Evolutionary conservation across 441 rosid species (phyloP).

Genomic region (Geranium incanum): DNA sequence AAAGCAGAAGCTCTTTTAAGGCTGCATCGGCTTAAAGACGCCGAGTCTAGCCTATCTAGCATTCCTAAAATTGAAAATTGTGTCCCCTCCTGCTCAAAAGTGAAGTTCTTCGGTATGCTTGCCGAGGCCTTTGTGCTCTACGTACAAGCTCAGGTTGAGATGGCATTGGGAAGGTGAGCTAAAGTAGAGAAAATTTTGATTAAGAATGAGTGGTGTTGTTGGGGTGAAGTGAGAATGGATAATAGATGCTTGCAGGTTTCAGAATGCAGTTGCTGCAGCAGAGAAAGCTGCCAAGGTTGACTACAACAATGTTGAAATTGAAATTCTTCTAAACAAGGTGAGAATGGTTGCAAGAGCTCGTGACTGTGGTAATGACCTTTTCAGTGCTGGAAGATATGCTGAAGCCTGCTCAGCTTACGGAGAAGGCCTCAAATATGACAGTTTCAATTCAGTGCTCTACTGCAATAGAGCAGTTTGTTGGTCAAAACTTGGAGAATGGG

Average conservation of each 20-base stretch:
- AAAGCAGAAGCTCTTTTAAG: constrained; percentile 55
- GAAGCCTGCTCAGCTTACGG: constrained; percentile 65
- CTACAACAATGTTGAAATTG: constrained; percentile 31
- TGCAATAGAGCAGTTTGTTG: constrained; percentile 73
- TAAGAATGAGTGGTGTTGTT: constrained; percentile 18
- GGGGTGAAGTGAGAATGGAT: constrained; percentile 32
- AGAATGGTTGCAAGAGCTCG: constrained; percentile 50
- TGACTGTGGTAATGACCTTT: constrained; percentile 47
- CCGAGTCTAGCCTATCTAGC: constrained; percentile 37
- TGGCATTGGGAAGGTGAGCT: constrained; percentile 73
- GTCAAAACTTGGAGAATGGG: constrained; percentile 63
- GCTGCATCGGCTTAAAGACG: constrained; percentile 48
- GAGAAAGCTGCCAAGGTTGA: constrained; percentile 48
- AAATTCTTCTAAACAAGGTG: constrained; percentile 36
- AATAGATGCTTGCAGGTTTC: constrained; percentile 55
- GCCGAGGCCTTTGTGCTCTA: constrained; percentile 45
- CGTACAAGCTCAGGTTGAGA: constrained; percentile 52
- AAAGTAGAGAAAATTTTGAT: constrained; percentile 17
- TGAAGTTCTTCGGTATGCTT: constrained; percentile 38
- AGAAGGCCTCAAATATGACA: constrained; percentile 52
- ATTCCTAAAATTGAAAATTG: constrained; percentile 30
- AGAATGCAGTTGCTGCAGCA: constrained; percentile 49
- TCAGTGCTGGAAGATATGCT: constrained; percentile 38
- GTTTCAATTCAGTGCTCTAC: constrained; percentile 47
- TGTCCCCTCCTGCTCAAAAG: constrained; percentile 20